phyloP scores from a whole-genome alignment of 768 basidiomycete genomes.

The Serpula lacrymans region DNA sequence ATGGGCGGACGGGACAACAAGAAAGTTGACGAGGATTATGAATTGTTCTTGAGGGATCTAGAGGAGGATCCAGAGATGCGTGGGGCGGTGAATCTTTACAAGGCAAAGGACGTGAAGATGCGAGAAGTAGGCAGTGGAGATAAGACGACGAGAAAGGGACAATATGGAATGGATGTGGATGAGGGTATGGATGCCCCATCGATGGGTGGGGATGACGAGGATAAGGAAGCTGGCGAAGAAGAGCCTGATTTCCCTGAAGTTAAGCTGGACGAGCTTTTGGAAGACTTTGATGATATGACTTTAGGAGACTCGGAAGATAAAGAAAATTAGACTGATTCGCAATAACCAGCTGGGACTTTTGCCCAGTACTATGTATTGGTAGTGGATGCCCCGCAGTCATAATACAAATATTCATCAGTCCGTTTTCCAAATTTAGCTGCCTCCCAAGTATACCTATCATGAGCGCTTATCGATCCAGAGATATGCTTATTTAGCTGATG shows the following conservation, averaged over 20 bases:
- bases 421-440: too few species aligned
- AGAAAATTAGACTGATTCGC: too few species aligned
- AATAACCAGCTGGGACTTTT: too few species aligned
- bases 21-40: constrained; percentile 97
- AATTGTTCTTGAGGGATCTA: constrained; percentile 88
- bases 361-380: too few species aligned
- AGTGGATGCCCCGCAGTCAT: too few species aligned
- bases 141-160: constrained; percentile 20
- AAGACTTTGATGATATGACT: constrained; percentile 91
- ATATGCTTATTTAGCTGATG: too few species aligned
- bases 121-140: constrained; percentile 27
- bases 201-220: constrained; percentile 23
- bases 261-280: constrained; percentile 78
- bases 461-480: too few species aligned
- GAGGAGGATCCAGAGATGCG: constrained; percentile 96
- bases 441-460: too few species aligned
- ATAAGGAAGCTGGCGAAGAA: constrained; percentile 50
- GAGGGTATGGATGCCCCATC: constrained; percentile 29
- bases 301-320: constrained; percentile 43
- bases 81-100: constrained; percentile 83
- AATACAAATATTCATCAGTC: too few species aligned
- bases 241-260: constrained; percentile 91
- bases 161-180: constrained; percentile 66
- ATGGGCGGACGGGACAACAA: constrained; percentile 86
- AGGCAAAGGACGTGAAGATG: constrained; percentile 56